Evolutionary conservation across 225 moss, liverwort and hornwort species (phyloP), one percentile per base, ranked within the genome.

Genomic region (Antitrichia curtipendula): DNA sequence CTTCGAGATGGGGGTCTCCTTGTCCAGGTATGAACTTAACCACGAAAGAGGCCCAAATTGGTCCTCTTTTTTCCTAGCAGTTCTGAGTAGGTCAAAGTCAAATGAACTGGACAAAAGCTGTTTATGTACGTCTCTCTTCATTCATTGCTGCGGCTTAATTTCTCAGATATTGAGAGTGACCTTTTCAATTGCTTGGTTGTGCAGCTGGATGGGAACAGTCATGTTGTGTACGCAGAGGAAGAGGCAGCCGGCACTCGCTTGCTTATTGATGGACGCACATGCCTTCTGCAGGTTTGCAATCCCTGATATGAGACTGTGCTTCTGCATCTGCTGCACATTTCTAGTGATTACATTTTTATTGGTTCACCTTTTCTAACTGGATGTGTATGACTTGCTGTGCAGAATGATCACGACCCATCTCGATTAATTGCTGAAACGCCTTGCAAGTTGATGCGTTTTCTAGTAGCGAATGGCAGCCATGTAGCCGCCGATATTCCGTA

Each of bases 331-430:
- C 49, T 87, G 75, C 77, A 31, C 7, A 80, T 79, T 18, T 58
- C 6, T 25, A 40, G 58, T 38, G 59, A 61, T 63, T 74, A 6
- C 12, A 2, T 7, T 88, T 71, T 59, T 84, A 17, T 84, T 36
- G 20, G 56, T 25, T 84, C 53, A 21, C 41, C 47, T 82, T 74
- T 34, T 58, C 52, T 71, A 31, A 91, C 38, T 62, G 34, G 36
- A 32, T 77, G 40, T 31, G 5, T n/a, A 13, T 62, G 75, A 63
- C 43, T 86, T 84, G 65, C 53, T 80, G 87, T 85, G 87, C 94
- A 99, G 99, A 99, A 97, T 80, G 97, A 99, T 85, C 97, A 99
- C 82, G 99, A 99, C 81, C 99, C 99, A 64, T 99, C 99, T 25
- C 95, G 94, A 54, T 85, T 99, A 73, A 96, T 99, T 82, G 99